Conservation (phyloP, 441 rosid species). For the Euphorbia schlechtendalii region DNA sequence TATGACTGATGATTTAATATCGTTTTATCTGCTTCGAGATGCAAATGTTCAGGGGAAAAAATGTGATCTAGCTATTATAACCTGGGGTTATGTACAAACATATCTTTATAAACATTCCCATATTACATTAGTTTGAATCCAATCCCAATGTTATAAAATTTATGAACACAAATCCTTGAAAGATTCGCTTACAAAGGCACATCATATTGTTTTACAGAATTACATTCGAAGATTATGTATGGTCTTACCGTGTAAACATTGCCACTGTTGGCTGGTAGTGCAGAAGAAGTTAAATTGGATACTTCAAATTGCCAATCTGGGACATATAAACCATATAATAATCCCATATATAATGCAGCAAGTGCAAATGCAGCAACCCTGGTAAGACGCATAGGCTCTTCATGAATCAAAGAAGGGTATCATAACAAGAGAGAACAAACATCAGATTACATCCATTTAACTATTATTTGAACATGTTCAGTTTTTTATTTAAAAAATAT, state of each 20-base stretch:
- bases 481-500: too few relatives aligned
- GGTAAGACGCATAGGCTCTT: slow-evolving; percentile 2
- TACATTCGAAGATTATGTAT: neutral
- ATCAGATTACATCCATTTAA: neutral
- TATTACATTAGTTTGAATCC: neutral
- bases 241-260: slow-evolving; percentile 19
- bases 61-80: neutral
- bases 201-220: neutral
- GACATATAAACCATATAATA: slow-evolving; percentile 25
- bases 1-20: neutral
- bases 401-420: slow-evolving; percentile 2
- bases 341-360: slow-evolving; percentile 19
- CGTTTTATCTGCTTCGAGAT: neutral
- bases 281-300: slow-evolving; percentile 8
- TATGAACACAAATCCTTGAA: neutral
- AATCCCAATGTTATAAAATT: neutral
- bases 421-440: neutral
- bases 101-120: neutral
- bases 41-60: too few relatives aligned
- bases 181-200: neutral
- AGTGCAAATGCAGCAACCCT: slow-evolving; percentile 23
- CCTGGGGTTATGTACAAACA: neutral
- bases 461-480: neutral
- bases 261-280: slow-evolving; percentile 7
- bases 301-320: slow-evolving; percentile 30